Conservation (phyloP, 1,139 yeast genomes). For the Yamadazyma triangularis region DNA sequence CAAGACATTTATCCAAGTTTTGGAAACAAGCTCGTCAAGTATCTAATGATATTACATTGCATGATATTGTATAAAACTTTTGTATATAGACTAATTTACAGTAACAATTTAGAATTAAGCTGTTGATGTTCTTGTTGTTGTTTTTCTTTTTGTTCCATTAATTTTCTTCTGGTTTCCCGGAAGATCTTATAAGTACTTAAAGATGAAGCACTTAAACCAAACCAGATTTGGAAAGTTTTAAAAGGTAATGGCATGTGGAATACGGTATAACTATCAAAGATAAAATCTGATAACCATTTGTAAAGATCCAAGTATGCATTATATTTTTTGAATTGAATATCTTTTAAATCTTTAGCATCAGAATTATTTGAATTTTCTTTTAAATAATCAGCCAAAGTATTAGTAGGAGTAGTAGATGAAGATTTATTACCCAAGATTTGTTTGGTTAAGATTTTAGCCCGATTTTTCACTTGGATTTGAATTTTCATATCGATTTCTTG, state of each 20-base stretch:
- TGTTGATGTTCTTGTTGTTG: background rate
- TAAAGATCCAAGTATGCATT: slow-evolving; percentile 40
- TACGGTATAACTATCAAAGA: slow-evolving; percentile 43
- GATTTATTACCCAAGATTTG: slow-evolving; percentile 26
- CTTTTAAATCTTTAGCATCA: slow-evolving; percentile 24
- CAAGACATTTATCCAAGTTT: slow-evolving; percentile 84
- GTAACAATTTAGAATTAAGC: background rate
- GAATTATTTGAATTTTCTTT: slow-evolving; percentile 15
- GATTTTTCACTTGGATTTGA: slow-evolving; percentile 36
- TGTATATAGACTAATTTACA: background rate
- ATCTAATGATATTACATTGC: slow-evolving; percentile 23
- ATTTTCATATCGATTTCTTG: slow-evolving; percentile 41
- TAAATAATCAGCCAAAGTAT: slow-evolving; percentile 10
- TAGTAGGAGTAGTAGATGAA: slow-evolving; percentile 6
- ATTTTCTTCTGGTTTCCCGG: slow-evolving; percentile 26
- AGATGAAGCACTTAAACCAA: slow-evolving; percentile 41
- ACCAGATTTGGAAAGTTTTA: slow-evolving; percentile 44
- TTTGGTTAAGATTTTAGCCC: slow-evolving; percentile 32
- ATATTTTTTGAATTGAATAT: slow-evolving; percentile 33
- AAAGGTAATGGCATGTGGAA: slow-evolving; percentile 37
- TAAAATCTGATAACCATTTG: slow-evolving; percentile 38
- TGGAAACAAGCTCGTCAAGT: slow-evolving; percentile 66
- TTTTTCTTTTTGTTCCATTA: background rate
- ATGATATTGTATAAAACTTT: slow-evolving; percentile 19
- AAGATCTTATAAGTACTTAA: slow-evolving; percentile 38